phyloP scores from a whole-genome alignment of 805 yeast species.

The Ogataea nonfermentans region DNA sequence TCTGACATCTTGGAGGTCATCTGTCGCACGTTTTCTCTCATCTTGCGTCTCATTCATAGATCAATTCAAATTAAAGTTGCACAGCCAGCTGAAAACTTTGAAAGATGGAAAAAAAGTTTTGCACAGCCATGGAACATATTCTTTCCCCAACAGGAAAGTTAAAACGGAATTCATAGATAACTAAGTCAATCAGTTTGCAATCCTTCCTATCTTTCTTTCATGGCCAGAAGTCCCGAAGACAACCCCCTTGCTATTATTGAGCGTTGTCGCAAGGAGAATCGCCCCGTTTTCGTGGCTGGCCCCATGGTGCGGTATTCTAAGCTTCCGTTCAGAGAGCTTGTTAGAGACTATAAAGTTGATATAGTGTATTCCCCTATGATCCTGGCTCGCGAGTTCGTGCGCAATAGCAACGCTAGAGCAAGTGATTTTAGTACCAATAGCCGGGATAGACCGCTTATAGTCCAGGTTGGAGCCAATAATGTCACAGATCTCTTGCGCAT shows the following conservation, averaged over 20 bases:
- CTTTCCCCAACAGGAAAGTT: constrained; percentile 20
- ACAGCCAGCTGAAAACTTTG: constrained; percentile 13
- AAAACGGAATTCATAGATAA: constrained; percentile 6
- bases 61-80: constrained; percentile 5
- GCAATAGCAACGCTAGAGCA: constrained; percentile 75
- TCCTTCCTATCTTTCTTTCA: background rate
- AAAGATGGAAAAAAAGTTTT: background rate
- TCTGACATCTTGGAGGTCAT: constrained; percentile 3
- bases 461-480: constrained; percentile 89
- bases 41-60: constrained; percentile 8
- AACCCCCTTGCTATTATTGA: constrained; percentile 53
- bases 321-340: constrained; percentile 82
- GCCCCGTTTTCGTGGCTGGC: constrained; percentile 72
- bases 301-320: constrained; percentile 98
- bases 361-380: constrained; percentile 96
- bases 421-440: constrained; percentile 83
- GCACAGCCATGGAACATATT: constrained; percentile 3
- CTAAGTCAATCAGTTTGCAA: background rate
- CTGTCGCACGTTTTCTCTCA: constrained; percentile 8
- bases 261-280: constrained; percentile 42
- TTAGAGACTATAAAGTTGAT: constrained; percentile 70
- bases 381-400: constrained; percentile 88
- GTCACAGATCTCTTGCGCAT: constrained; percentile 77
- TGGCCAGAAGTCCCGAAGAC: constrained; percentile 41
- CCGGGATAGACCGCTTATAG: constrained; percentile 68